A percentile compares a stretch with the other conserved stretches of the same genome.
Conservation (phyloP, 306 rosid species). For the Prunus mira region DNA sequence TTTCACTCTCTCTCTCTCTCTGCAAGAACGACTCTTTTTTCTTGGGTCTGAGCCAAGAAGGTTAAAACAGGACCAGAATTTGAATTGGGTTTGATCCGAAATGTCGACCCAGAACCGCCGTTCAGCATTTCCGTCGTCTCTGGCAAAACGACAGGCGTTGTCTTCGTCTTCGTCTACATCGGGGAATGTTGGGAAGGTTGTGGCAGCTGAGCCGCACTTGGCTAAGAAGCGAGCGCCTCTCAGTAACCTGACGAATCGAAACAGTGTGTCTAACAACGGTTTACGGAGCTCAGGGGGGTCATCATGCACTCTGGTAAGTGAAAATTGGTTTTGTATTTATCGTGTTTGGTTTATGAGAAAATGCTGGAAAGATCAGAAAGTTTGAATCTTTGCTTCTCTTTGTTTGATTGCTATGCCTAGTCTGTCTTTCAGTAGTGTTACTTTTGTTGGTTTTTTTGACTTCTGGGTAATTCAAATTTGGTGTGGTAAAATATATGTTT, state of each 20-base stretch:
- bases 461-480: neutral
- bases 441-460: neutral
- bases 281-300: conserved; percentile 33
- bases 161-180: conserved; percentile 41
- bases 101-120: conserved; percentile 78
- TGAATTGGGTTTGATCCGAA: conserved; percentile 25
- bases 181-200: conserved; percentile 36
- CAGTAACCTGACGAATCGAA: conserved; percentile 68
- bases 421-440: neutral
- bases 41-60: conserved; percentile 11
- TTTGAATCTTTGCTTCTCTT: neutral
- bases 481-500: neutral
- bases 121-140: conserved; percentile 69
- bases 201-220: conserved; percentile 33
- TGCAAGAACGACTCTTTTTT: conserved; percentile 4
- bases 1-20: neutral
- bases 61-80: neutral
- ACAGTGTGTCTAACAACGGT: conserved; percentile 32
- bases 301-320: conserved; percentile 48
- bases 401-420: neutral
- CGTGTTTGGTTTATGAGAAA: neutral
- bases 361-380: neutral
- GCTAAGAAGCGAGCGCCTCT: conserved; percentile 90
- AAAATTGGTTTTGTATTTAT: neutral
- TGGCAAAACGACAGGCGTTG: conserved; percentile 72